Evolutionary conservation across 768 basidiomycete genomes (phyloP), one percentile per base, ranked within the genome.

Genomic region (Hypsizygus marmoreus): DNA sequence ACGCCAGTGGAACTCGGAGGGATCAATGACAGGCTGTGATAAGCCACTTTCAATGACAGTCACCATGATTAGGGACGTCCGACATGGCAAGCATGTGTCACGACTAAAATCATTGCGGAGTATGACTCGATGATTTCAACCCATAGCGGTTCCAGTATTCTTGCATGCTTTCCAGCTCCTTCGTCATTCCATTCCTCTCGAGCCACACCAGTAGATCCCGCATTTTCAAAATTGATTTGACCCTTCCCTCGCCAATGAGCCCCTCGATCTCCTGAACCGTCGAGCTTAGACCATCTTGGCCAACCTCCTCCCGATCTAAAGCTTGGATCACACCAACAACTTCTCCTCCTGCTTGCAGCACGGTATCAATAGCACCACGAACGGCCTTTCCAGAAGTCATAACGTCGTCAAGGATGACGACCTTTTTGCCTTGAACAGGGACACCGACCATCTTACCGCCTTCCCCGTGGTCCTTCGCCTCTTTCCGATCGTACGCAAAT

Each of bases 391-490:
- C 90, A 9, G 86, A 80, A 2, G 97, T 98, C 76, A 97, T 91
- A 41, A 99, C 97, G 55, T 99, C 95, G 73, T 99, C 95, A 25
- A 98, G 74, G 34, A 98, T 80, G 40, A 98, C 80, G 2, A 98
- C 90, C 39, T 77, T 74, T 63, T 88, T 85, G 17, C 88, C 91
- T 42, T 77, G 71, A n/a, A 97, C 77, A 3, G 87, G 70, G 2
- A 87, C 84, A 16, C 95, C 97, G 50, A 99, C 93, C 61, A 95
- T 79, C 39, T 77, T 75, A 0, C 95, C 95, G 4, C 97, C 95
- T 65, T 99, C 95, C 4, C 95, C 95, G 58, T 99, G 95, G 52
- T 90, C 88, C 64, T 99, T 99, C 17, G 74, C 84, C 66, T 99
- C 95, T 68, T 99, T 99, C 36, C 95, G 81, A 61, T 97, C 94